Percentiles rank a stretch among this genome's conserved stretches.
Evolutionary conservation across 1,284 basidiomycete genomes (phyloP).

Genomic region (Ustilago xerochloae): DNA sequence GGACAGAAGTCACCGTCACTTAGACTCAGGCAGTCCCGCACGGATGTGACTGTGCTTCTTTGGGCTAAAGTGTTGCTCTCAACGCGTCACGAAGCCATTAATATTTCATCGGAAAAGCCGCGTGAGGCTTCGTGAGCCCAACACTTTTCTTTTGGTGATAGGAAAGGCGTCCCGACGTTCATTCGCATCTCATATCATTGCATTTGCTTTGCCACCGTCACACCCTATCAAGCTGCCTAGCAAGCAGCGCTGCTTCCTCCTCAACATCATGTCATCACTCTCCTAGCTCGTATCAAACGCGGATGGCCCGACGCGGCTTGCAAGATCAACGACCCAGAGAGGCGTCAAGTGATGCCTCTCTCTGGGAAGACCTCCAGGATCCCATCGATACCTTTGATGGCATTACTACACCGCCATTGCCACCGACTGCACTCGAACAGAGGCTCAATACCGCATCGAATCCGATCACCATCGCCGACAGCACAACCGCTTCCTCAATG

Average conservation of each 20-base stretch:
- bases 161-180: background rate
- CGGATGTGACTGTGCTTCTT: background rate
- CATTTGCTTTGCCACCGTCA: background rate
- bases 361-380: constrained; percentile 32
- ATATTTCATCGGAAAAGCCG: background rate
- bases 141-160: background rate
- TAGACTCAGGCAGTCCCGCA: background rate
- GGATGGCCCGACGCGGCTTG: constrained; percentile 17
- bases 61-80: constrained; percentile 1
- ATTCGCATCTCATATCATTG: background rate
- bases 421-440: background rate
- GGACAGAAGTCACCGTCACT: too few species aligned
- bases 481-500: constrained; percentile 3
- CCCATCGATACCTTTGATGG: constrained; percentile 18
- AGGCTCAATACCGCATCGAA: background rate
- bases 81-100: constrained; percentile 1
- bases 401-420: constrained; percentile 18
- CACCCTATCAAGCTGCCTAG: background rate
- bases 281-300: background rate
- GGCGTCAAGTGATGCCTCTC: constrained; percentile 42
- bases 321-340: constrained; percentile 19
- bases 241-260: background rate
- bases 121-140: background rate
- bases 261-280: background rate
- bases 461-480: constrained; percentile 10